Conservation (phyloP, 139 green algal genomes). For the Spirogloea muscicola region DNA sequence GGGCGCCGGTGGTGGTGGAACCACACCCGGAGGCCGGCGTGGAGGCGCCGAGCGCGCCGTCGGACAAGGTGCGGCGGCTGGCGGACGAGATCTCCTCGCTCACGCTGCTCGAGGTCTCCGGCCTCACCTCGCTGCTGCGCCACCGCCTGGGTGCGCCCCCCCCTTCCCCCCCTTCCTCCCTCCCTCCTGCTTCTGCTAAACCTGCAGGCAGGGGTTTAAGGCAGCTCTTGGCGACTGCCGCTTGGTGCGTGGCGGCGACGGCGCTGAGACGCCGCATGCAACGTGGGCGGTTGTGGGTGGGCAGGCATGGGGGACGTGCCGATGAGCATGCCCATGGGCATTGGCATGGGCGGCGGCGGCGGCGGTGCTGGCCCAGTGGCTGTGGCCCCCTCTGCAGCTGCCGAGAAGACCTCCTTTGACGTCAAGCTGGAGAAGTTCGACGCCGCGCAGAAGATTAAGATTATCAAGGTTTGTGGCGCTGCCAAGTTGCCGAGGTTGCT, state of each 20-base stretch:
- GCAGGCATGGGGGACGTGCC: slow-evolving; percentile 19
- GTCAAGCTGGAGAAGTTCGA: slow-evolving; percentile 92
- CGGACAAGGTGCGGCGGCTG: slow-evolving; percentile 24
- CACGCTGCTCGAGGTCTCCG: slow-evolving; percentile 47
- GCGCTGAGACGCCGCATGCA: too few species aligned
- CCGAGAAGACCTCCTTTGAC: slow-evolving; percentile 85
- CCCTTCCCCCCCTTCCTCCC: too few species aligned
- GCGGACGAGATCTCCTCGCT: slow-evolving; percentile 47
- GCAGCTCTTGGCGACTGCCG: too few species aligned
- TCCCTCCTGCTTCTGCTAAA: too few species aligned
- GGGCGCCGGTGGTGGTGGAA: too few species aligned
- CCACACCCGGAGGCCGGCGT: too few species aligned
- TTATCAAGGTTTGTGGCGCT: too few species aligned
- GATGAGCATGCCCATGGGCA: slow-evolving; percentile 42
- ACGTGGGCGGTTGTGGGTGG: too few species aligned
- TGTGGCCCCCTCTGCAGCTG: slow-evolving; percentile 41
- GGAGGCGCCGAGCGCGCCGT: slow-evolving; percentile 24
- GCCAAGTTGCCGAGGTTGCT: too few species aligned
- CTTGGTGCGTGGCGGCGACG: too few species aligned
- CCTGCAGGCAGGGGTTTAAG: too few species aligned
- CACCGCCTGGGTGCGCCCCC: slow-evolving; percentile 38
- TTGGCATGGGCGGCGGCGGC: neutral
- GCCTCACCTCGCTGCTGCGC: slow-evolving; percentile 36
- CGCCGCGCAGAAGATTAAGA: slow-evolving; percentile 91
- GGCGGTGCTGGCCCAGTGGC: slow-evolving; percentile 37